Evolutionary conservation across 768 basidiomycete genomes (phyloP).

Genomic region (Zangia roseola): DNA sequence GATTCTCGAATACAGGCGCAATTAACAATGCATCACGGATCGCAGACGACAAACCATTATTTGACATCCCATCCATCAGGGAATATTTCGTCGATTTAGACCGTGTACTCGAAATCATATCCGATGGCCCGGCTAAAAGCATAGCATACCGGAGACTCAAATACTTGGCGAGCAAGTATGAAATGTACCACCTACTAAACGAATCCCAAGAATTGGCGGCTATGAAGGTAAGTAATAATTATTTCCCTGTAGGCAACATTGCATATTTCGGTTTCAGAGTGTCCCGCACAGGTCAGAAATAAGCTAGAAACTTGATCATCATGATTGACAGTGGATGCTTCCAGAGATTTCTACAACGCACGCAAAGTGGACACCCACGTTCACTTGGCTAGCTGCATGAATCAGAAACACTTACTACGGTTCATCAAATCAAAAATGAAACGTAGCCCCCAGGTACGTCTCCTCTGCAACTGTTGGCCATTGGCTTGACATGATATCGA

Average conservation of each 20-base stretch:
- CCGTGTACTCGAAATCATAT: constrained; percentile 84
- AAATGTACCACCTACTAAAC: constrained; percentile 88
- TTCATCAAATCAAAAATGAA: constrained; percentile 99
- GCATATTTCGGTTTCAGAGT: constrained; percentile 20
- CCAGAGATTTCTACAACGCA: constrained; percentile 97
- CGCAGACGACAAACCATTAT: constrained; percentile 55
- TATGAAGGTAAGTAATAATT: constrained; percentile 74
- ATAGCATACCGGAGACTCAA: constrained; percentile 91
- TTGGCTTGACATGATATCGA: neutral
- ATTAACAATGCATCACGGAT: constrained; percentile 8
- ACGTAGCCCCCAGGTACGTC: constrained; percentile 67
- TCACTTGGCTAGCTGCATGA: constrained; percentile 98
- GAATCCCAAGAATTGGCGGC: constrained; percentile 93
- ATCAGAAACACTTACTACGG: constrained; percentile 96
- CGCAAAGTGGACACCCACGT: constrained; percentile 99
- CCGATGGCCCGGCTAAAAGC: constrained; percentile 94
- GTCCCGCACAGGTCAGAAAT: constrained; percentile 31
- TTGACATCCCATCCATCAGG: constrained; percentile 78
- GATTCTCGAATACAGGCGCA: neutral
- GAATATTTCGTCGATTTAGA: constrained; percentile 98
- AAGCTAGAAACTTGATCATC: neutral
- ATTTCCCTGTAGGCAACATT: neutral
- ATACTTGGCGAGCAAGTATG: constrained; percentile 91
- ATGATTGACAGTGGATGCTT: constrained; percentile 2
- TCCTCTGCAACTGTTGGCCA: neutral